Evolutionary conservation across 768 basidiomycete genomes (phyloP), one percentile per base, ranked within the genome.

Genomic region (Harrya chromipes): DNA sequence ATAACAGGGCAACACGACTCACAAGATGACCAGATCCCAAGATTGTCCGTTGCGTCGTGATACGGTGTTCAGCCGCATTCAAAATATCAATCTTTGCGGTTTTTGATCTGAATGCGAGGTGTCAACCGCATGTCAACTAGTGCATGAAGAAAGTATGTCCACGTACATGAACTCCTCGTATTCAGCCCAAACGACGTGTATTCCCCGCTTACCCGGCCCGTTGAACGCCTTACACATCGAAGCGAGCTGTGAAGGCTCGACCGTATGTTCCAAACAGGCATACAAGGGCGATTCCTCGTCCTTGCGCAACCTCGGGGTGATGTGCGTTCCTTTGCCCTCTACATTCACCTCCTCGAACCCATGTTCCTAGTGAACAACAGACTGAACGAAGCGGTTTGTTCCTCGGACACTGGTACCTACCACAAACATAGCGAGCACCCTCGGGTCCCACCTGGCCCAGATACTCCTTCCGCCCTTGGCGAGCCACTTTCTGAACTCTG

Each of bases 1-100:
- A 41, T 24, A 38, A 13, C 19, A 26, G 7, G 11, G 13, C 3
- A 0, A 1, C n/a, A n/a, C n/a, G 6, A 56, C 61, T 41, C 37
- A 69, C 66, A 12, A 69, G 55, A 49, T 67, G 66, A 29, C 67
- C 68, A 21, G 67, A 61, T 12, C 59, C 68, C 46, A 46, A 47
- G 21, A 67, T 39, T 4, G 54, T 60, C 19, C 53, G 55, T 26
- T 63, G 49, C 13, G 66, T 55, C 19, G 29, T n/a, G 7, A 69
- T 33, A 21, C 49, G 57, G 19, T 59, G 53, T 23, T 49, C 46
- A 1, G 67, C 57, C 3, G 66, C 67, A 19, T 63, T 59, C 45
- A 69, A 39, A 6, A 67, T 67, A 4, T 67, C 67, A 0, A 47
- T 42, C 40, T 54, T 67, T 6, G 67, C 61, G 6, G 24, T 34